Evolutionary conservation across 1,284 basidiomycete genomes (phyloP).

Genomic region (Moniliella sp.): DNA sequence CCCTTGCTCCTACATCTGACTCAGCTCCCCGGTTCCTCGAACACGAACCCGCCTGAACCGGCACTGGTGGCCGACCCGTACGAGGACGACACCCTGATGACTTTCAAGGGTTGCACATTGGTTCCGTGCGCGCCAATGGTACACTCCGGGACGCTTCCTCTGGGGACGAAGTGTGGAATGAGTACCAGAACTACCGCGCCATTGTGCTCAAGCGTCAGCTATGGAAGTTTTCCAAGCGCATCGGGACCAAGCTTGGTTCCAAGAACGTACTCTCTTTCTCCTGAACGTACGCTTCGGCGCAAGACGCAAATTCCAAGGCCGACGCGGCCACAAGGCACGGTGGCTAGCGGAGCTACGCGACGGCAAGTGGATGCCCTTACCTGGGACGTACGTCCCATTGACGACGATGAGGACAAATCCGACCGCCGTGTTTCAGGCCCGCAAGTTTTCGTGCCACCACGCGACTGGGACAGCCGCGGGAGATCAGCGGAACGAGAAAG

Average conservation of each 20-base stretch:
- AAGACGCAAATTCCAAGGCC: constrained; percentile 8
- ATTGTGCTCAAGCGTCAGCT: not conserved
- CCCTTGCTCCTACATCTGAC: too few relatives aligned
- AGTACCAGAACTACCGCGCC: not conserved
- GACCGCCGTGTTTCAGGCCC: too few relatives aligned
- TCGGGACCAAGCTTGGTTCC: constrained; percentile 17
- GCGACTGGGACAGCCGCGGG: not conserved
- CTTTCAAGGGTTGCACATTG: too few relatives aligned
- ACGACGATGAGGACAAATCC: too few relatives aligned
- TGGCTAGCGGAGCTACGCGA: constrained; percentile 18
- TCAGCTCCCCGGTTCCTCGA: too few relatives aligned
- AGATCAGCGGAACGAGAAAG: too few relatives aligned
- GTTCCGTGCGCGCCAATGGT: too few relatives aligned
- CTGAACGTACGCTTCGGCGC: constrained; percentile 8
- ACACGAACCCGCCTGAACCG: too few relatives aligned
- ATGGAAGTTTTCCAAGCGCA: not conserved
- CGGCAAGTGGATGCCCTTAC: constrained; percentile 15
- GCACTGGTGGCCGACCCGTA: too few relatives aligned
- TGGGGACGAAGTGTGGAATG: not conserved
- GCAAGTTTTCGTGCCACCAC: not conserved
- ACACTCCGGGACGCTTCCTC: too few relatives aligned
- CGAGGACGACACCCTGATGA: not conserved
- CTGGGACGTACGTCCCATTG: too few relatives aligned
- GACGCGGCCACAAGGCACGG: constrained; percentile 11
- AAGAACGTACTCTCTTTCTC: constrained; percentile 18